Evolutionary conservation across 2,329 filamentous ascomycete species (phyloP).

Genomic region (Fusarium mundagurra): DNA sequence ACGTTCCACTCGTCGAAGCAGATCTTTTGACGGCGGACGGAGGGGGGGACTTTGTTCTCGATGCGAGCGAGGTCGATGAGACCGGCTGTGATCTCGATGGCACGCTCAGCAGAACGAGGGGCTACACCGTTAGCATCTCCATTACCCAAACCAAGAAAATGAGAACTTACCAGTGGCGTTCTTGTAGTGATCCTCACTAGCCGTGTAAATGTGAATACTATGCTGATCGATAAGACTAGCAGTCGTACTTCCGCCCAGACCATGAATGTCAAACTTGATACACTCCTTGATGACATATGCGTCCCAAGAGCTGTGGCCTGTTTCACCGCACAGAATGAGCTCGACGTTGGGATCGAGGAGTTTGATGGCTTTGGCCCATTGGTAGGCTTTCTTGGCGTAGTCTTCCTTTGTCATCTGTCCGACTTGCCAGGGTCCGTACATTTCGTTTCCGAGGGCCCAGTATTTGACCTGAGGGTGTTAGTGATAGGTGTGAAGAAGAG

Average conservation of each 20-base stretch:
- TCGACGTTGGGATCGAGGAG: conserved; percentile 75
- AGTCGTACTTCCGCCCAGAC: conserved; percentile 46
- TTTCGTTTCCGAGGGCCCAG: conserved; percentile 85
- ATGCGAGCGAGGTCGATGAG: conserved; percentile 79
- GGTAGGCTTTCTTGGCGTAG: conserved; percentile 74
- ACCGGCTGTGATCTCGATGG: conserved; percentile 74
- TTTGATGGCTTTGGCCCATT: conserved; percentile 78
- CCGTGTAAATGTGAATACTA: conserved; percentile 82
- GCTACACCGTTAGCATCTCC: conserved; percentile 50
- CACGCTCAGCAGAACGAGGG: conserved; percentile 75
- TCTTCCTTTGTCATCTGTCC: conserved; percentile 75
- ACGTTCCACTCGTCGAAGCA: conserved; percentile 91
- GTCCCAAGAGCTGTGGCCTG: conserved; percentile 76
- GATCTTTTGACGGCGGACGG: conserved; percentile 72
- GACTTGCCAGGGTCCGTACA: conserved; percentile 74
- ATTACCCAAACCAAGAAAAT: fast-evolving
- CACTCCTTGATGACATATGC: conserved; percentile 77
- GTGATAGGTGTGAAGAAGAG: not conserved
- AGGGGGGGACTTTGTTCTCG: conserved; percentile 69
- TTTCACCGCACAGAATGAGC: conserved; percentile 80
- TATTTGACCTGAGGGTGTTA: conserved; percentile 68
- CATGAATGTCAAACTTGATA: conserved; percentile 54
- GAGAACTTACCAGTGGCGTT: conserved; percentile 56
- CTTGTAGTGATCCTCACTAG: conserved; percentile 59
- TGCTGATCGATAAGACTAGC: conserved; percentile 76